Percentiles rank a stretch among this genome's conserved stretches.
Conservation (phyloP, 257 asterid species). For the Gardenia jasminoides region DNA sequence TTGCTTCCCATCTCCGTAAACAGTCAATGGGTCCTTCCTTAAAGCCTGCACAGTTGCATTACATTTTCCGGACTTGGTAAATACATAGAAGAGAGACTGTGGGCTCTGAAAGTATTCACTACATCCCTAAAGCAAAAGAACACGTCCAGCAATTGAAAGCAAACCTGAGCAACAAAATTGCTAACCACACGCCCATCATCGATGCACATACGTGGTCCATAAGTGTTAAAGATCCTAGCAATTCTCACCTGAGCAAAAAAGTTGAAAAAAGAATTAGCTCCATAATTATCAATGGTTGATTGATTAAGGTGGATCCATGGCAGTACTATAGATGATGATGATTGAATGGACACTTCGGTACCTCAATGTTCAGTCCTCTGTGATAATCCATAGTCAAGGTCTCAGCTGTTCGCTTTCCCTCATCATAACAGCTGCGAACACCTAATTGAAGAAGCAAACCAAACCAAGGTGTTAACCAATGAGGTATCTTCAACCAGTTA, state of each 20-base stretch:
- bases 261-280: background rate
- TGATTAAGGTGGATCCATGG: too few relatives aligned
- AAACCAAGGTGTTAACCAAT: background rate
- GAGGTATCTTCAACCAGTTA: background rate
- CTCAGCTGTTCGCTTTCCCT: conserved; percentile 89
- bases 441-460: conserved; percentile 41
- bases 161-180: conserved; percentile 92
- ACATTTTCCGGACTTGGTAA: conserved; percentile 2
- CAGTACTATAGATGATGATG: background rate
- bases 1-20: conserved; percentile 95
- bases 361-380: conserved; percentile 85
- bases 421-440: conserved; percentile 89
- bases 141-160: background rate
- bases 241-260: conserved; percentile 57
- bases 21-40: conserved; percentile 77
- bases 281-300: background rate
- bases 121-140: too few relatives aligned
- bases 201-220: conserved; percentile 93
- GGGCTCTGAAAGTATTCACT: too few relatives aligned
- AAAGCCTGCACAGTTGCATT: conserved; percentile 51
- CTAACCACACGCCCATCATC: conserved; percentile 95
- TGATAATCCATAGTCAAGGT: conserved; percentile 90
- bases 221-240: conserved; percentile 90
- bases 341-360: background rate
- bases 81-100: background rate